Evolutionary conservation across 176 grass and related monocot species (phyloP).

Genomic region (Carex pumila): DNA sequence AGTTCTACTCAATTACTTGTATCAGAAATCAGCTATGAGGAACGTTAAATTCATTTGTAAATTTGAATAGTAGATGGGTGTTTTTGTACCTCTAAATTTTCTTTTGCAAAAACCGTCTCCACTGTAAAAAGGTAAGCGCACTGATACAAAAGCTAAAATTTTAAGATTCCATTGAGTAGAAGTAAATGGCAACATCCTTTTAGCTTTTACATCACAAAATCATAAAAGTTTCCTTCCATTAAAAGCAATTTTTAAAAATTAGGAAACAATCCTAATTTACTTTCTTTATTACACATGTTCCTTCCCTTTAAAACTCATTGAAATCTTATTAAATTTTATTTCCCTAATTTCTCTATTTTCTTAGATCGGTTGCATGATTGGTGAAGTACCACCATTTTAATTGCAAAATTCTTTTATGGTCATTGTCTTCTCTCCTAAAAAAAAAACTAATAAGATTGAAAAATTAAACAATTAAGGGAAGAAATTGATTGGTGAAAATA

Average conservation of each 20-base stretch:
- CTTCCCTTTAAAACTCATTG: background rate
- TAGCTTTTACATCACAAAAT: conserved; percentile 8
- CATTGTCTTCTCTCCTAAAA: too few species aligned
- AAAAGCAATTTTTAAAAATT: background rate
- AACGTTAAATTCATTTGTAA: too few species aligned
- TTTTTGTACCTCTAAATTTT: background rate
- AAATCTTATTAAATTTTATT: background rate
- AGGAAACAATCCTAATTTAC: background rate
- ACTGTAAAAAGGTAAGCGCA: background rate
- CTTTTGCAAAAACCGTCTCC: background rate
- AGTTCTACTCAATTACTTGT: too few species aligned
- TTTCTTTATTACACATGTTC: background rate
- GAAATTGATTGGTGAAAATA: too few species aligned
- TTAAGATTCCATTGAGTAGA: background rate
- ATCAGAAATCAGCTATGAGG: too few species aligned
- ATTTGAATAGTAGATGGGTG: background rate
- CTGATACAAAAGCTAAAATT: background rate
- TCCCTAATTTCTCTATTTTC: background rate
- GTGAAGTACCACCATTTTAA: too few species aligned
- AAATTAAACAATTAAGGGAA: too few species aligned
- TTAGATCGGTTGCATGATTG: too few species aligned
- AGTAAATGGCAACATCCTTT: background rate
- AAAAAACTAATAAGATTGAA: too few species aligned
- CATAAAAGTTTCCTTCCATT: background rate
- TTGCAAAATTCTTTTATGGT: too few species aligned